Conservation (phyloP, 345 rosid genomes). For the Melaleuca alternifolia region DNA sequence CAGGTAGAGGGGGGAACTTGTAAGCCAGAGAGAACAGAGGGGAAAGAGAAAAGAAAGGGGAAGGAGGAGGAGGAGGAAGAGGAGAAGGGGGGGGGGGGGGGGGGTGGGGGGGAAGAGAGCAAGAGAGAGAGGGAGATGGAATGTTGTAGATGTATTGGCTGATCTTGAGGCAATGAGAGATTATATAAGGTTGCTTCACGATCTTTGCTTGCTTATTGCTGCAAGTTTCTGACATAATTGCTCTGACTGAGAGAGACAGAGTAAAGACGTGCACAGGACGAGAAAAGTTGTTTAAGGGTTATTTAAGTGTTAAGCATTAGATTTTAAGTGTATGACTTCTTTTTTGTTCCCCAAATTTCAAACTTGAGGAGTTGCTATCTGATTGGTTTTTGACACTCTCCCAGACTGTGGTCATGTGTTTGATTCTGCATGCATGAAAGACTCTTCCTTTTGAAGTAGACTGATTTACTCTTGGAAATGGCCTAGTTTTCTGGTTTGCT, state of each 20-base stretch:
- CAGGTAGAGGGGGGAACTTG: background rate
- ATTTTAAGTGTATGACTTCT: too few species aligned
- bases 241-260: background rate
- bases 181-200: background rate
- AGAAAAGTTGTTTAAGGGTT: too few species aligned
- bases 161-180: background rate
- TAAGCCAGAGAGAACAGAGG: background rate
- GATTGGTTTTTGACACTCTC: background rate
- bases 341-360: too few species aligned
- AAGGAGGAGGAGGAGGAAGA: too few species aligned
- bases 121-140: background rate
- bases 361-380: too few species aligned
- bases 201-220: background rate
- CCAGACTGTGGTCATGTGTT: background rate
- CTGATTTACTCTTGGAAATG: background rate
- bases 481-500: background rate
- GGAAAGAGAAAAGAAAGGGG: too few species aligned
- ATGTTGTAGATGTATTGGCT: background rate
- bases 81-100: background rate
- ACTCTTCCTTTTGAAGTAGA: background rate
- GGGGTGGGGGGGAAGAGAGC: background rate
- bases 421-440: background rate
- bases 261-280: too few species aligned
- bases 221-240: background rate
- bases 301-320: too few species aligned